Evolutionary conservation across 1,284 basidiomycete species (phyloP), one percentile per base, ranked within the genome.

Genomic region (Golubevia pallescens): DNA sequence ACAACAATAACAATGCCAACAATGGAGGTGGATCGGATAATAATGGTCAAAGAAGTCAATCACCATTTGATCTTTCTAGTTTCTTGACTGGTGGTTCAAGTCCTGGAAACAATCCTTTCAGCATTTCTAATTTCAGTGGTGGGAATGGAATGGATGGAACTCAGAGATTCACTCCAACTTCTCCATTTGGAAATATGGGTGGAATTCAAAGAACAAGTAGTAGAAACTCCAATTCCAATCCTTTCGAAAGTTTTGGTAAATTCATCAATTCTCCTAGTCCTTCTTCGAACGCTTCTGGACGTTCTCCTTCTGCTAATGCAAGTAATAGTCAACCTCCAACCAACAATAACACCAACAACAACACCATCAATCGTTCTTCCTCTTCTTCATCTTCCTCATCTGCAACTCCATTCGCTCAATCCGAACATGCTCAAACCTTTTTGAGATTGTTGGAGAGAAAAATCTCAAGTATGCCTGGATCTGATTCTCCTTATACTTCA

Each of bases 71-170:
- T 58, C 66, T 80, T 2, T 71, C 71, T 20, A 75, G 74, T 19
- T 80, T 80, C 65, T 68, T 80, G 58, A 76, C 71, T 65, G 75
- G 73, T 13, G 78, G 78, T 19, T 32, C 71, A 24, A 78, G 74
- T 0, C 78, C 78, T 6, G 73, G 71, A 28, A 74, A 74, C 21
- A 62, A 48, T 16, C 13, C 13, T 48, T 48, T 48, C 8, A 28
- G 28, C 28, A 28, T 28, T 28, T 28, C 28, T 28, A 16, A 16
- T 48, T 13, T 48, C 5, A 38, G 34, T 38, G 34, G 34, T 5
- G 34, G 34, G 3, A 38, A 38, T 38, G 5, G 5, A 5, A 38
- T 38, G 5, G 10, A 38, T 38, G 34, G 34, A 5, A 10, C 5
- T 38, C 5, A 10, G 10, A 38, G 34, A 10, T 38, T 5, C 10